Evolutionary conservation across 2,329 filamentous ascomycete species (phyloP).

Genomic region (Ophiostoma sp.): DNA sequence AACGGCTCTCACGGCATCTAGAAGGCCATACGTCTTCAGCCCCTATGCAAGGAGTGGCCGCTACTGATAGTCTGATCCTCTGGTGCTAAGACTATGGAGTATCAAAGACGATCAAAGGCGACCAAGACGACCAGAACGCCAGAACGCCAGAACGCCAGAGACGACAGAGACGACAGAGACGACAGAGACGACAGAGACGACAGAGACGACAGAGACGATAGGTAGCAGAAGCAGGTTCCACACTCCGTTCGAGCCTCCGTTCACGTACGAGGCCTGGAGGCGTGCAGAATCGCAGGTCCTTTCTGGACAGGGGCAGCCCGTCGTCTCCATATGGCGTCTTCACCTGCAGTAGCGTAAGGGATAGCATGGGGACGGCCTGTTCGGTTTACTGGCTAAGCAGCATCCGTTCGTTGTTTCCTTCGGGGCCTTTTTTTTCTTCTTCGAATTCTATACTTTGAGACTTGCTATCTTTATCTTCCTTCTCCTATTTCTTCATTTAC

Average conservation of each 20-base stretch:
- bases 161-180: too few relatives aligned
- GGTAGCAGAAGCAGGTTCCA: not conserved
- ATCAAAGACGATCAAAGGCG: not conserved
- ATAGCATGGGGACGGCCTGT: not conserved
- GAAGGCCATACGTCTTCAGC: not conserved
- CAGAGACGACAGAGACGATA: not conserved
- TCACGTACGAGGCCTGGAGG: too few relatives aligned
- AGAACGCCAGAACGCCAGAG: too few relatives aligned
- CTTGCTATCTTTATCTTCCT: too few relatives aligned
- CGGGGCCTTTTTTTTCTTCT: not conserved
- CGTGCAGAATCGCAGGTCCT: not conserved
- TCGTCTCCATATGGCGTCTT: slow-evolving; percentile 9
- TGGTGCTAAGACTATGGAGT: not conserved
- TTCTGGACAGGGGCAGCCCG: slow-evolving; percentile 10
- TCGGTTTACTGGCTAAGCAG: not conserved
- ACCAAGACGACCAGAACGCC: not conserved
- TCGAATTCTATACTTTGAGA: not conserved
- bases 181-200: not conserved
- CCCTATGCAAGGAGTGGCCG: slow-evolving; percentile 10
- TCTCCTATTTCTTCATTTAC: too few relatives aligned
- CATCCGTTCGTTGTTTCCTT: slow-evolving; percentile 9
- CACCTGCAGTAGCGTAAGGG: slow-evolving; percentile 12
- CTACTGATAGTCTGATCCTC: not conserved
- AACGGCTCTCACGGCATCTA: slow-evolving; percentile 2
- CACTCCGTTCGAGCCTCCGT: too few relatives aligned